phyloP scores from a whole-genome alignment of 139 green algal genomes.

The Chlamydomonas sp. region DNA sequence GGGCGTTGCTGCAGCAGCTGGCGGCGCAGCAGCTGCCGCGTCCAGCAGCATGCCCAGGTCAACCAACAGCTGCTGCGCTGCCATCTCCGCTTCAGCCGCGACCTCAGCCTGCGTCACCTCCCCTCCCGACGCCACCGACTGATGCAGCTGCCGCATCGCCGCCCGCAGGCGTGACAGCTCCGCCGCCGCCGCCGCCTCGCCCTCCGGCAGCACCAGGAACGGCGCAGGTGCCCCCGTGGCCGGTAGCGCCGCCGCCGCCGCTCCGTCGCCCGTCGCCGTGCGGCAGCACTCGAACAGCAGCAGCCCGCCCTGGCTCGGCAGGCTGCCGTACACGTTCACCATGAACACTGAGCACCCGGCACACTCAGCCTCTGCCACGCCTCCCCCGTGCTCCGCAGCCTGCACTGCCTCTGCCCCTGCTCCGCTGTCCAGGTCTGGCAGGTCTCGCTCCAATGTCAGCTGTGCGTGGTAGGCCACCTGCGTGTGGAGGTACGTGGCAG shows the following conservation, averaged over 20 bases:
- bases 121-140: neutral
- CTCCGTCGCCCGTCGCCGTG: neutral
- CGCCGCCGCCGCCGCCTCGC: neutral
- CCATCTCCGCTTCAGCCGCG: conserved; percentile 31
- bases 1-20: neutral
- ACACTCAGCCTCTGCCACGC: neutral
- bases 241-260: neutral
- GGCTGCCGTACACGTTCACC: neutral
- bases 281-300: conserved; percentile 32
- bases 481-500: no score
- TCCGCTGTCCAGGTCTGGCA: no score
- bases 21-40: neutral
- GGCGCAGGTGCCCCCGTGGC: conserved; percentile 19
- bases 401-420: neutral
- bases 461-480: no score
- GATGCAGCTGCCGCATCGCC: neutral
- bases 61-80: conserved; percentile 17
- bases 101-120: neutral
- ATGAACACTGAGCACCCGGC: neutral
- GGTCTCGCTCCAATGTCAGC: no score
- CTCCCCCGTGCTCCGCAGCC: neutral
- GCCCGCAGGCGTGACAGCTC: conserved; percentile 8
- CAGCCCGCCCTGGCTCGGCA: conserved; percentile 15
- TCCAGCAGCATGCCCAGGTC: conserved; percentile 29
- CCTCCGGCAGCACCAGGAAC: conserved; percentile 30